Evolutionary conservation across 345 rosid genomes (phyloP), one percentile per base, ranked within the genome.

Genomic region (Bretschneidera sinensis): DNA sequence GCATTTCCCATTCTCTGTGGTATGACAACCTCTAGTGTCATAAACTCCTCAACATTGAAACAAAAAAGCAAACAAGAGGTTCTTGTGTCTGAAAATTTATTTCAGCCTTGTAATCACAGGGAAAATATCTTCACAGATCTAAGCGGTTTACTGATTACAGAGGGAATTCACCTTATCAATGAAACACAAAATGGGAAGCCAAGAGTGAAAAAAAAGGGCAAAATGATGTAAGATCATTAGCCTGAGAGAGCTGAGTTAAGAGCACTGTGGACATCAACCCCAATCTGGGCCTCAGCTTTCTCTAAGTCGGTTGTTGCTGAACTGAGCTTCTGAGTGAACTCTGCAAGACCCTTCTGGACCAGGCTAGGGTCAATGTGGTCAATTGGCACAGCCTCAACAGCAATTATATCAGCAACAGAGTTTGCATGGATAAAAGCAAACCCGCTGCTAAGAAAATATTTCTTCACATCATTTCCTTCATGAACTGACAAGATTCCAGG

Each of bases 241-340:
- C 89, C 89, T 5, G 82, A 10, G 45, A 84, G 77, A 59, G 86
- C 84, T 43, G 78, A 76, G 68, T 79, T 87, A 59, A 87, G 83
- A 45, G 84, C 89, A 73, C 95, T 83, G 77, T 88, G 87, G 51
- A 88, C 81, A 58, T 88, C 92, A 43, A 88, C 63, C 9, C 96
- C 96, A 54, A 85, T 83, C 78, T 89, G 98, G 19, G 98, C 97
- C 51, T 89, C 96, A 17, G 96, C 91, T 79, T 83, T 92, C 77
- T 84, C 91, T 67, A 81, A 70, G 51, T 84, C 91, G 0, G 94
- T 85, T 17, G 88, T 55, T 10, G 98, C 97, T 18, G 97, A 82
- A 48, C 74, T 76, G 43, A 84, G 83, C 71, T 83, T 84, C 79
- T 83, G 91, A 20, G 75, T 74, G 82, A 83, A 92, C 28, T 92